Base-by-base conservation (phyloP, 1,284 basidiomycete genomes). In the Neolentinus lepideus region DNA sequence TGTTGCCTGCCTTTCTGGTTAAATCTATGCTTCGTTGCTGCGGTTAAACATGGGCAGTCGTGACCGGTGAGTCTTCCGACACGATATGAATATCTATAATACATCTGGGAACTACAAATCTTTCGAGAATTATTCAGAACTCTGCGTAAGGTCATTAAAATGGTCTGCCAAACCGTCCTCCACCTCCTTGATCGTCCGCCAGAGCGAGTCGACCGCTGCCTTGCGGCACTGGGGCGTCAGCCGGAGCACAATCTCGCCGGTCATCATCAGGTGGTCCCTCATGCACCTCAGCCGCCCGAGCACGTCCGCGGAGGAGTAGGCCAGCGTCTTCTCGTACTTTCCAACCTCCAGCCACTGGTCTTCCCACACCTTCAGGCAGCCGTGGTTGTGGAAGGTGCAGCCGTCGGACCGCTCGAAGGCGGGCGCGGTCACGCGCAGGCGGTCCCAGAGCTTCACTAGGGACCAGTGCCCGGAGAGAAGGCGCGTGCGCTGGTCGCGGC, bases 191-290 rank as follows among this genome's bases (percentile, higher is more conserved):
- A 60, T 67, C 46, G 64, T 59, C 54, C 63, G 61, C 38, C 60
- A 66, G 12, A 77, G 69, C 9, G 62, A 65, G 10, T 63, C 60
- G 43, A 67, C 54, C 56, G 68, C 67, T 43, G 61, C 62, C 33
- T 68, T 68, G 53, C 71, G 69, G 61, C 68, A 69, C 54, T 55
- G 61, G 38, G 67, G 67, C 58, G 66, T 66, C 50, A 69, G 61
- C 59, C 63, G 55, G 21, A 48, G 52, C 47, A 58, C 51, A 52
- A 69, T 54, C 54, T 66, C 69, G 26, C 58, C 52, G 48, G 63
- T 62, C 53, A 51, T 53, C 38, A 54, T 50, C 55, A 71, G 57
- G 60, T 61, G 60, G 26, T 59, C 57, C 53, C 62, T 57, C 63
- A 69, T 64, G 54, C 54, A 56, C 21, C 57, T 35, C 59, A 71